Evolutionary conservation across 352 stramenopile genomes (phyloP), one percentile per base, ranked within the genome.

Genomic region (Aphanomyces astaci): DNA sequence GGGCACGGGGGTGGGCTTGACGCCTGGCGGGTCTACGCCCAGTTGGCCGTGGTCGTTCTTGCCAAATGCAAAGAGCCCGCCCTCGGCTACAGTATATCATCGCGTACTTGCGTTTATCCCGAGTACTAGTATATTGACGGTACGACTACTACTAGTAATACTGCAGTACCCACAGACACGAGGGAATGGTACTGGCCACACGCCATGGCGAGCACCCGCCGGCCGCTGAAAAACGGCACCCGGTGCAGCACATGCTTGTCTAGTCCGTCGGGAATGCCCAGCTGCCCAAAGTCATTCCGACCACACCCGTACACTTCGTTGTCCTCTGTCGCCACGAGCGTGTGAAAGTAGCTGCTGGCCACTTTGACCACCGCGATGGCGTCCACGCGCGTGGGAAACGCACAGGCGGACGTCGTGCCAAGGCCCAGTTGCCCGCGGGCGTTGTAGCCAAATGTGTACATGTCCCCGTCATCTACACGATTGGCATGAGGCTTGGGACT

Each of bases 1-100:
- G 17, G 78, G 73, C 3, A 78, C 75, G 2, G 88, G 86, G 15
- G 72, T 53, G 15, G 63, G 46, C 32, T 77, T 65, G 9, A 83
- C 71, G 10, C 82, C 76, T 0, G 76, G 78, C 19, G 78, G 70
- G 2, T 87, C 78, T 11, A 97, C 51, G 1, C 90, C 92, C 28
- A 98, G 78, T 70, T 97, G 90, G 0, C 90, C 91, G 57, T 97
- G 87, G 30, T 97, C 91, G 71, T 97, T 97, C 75, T 97, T 97
- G 4, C 92, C 92, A 63, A 94, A 96, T 7, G 83, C 82, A 39
- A 87, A 88, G 19, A 96, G 73, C 2, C 80, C 79, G 22, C 90
- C 89, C 22, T n/a, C n/a, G n/a, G n/a, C n/a, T n/a, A n/a, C n/a
- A n/a, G n/a, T n/a, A n/a, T n/a, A n/a, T n/a, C n/a, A n/a, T n/a